Evolutionary conservation across 805 yeast genomes (phyloP).

Genomic region (Yamadazyma philogaea): DNA sequence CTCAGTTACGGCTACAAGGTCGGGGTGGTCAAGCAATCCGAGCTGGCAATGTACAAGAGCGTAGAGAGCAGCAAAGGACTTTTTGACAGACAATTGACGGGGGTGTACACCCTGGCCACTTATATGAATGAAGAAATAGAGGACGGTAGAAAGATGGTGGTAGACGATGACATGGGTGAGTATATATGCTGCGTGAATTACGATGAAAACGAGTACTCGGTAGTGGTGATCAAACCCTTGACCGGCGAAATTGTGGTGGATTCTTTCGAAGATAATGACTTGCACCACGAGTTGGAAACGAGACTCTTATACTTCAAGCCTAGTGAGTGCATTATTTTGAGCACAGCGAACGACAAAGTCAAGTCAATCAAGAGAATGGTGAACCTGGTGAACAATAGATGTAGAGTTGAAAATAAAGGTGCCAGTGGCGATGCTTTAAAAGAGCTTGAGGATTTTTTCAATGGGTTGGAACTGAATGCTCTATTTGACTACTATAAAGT

Average conservation of each 20-base stretch:
- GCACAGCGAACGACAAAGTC: slow-evolving; percentile 21
- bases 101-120: slow-evolving; percentile 79
- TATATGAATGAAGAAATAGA: slow-evolving; percentile 59
- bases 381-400: slow-evolving; percentile 10
- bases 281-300: slow-evolving; percentile 67
- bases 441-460: slow-evolving; percentile 4
- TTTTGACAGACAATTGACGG: slow-evolving; percentile 65
- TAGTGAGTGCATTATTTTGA: slow-evolving; percentile 50
- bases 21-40: slow-evolving; percentile 83
- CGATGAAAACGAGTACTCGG: slow-evolving; percentile 24
- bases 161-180: slow-evolving; percentile 32
- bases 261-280: slow-evolving; percentile 55
- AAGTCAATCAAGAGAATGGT: slow-evolving; percentile 18
- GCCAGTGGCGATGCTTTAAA: slow-evolving; percentile 4
- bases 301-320: slow-evolving; percentile 74
- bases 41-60: slow-evolving; percentile 71
- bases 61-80: slow-evolving; percentile 49
- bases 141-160: slow-evolving; percentile 8
- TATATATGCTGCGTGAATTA: slow-evolving; percentile 47
- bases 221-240: slow-evolving; percentile 65
- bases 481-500: slow-evolving; percentile 24
- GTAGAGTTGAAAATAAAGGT: slow-evolving; percentile 10
- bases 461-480: slow-evolving; percentile 8
- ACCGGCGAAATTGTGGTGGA: slow-evolving; percentile 80
- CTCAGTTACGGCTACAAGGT: slow-evolving; percentile 73